Evolutionary conservation across 208 protist genomes (phyloP).

Genomic region (Crithidia fasciculata): DNA sequence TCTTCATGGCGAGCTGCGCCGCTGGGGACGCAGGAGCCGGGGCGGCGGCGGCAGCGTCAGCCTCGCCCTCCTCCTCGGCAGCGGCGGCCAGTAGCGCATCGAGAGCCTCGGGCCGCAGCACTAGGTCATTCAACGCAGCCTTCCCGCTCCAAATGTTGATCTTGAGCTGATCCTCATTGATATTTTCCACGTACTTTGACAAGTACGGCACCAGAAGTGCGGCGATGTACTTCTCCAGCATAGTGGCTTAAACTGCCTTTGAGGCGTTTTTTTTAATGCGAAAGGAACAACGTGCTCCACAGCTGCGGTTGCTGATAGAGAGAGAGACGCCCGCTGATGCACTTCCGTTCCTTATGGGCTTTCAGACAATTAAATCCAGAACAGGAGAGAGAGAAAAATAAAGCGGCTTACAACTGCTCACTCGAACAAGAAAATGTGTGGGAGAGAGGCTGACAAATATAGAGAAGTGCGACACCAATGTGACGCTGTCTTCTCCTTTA

Average conservation of each 20-base stretch:
- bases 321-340: too few species aligned
- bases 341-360: too few species aligned
- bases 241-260: slow-evolving; percentile 8
- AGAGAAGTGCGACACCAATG: too few species aligned
- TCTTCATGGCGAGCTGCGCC: slow-evolving; percentile 4
- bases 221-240: slow-evolving; percentile 88
- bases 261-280: background rate
- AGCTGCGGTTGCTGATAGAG: background rate
- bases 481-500: too few species aligned
- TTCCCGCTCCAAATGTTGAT: slow-evolving; percentile 88
- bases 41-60: background rate
- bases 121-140: slow-evolving; percentile 76
- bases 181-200: slow-evolving; percentile 83
- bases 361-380: too few species aligned
- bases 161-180: slow-evolving; percentile 79
- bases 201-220: slow-evolving; percentile 87
- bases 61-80: slow-evolving; percentile 15
- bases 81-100: slow-evolving; percentile 56
- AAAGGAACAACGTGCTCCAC: background rate
- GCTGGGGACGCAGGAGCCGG: slow-evolving; percentile 9
- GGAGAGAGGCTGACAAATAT: too few species aligned
- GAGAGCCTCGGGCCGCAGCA: slow-evolving; percentile 66
- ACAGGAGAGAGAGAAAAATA: too few species aligned
- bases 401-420: too few species aligned
- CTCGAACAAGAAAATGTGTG: too few species aligned